Conservation (phyloP, 2,329 filamentous ascomycete species). For the Ophiocordyceps robertsii region DNA sequence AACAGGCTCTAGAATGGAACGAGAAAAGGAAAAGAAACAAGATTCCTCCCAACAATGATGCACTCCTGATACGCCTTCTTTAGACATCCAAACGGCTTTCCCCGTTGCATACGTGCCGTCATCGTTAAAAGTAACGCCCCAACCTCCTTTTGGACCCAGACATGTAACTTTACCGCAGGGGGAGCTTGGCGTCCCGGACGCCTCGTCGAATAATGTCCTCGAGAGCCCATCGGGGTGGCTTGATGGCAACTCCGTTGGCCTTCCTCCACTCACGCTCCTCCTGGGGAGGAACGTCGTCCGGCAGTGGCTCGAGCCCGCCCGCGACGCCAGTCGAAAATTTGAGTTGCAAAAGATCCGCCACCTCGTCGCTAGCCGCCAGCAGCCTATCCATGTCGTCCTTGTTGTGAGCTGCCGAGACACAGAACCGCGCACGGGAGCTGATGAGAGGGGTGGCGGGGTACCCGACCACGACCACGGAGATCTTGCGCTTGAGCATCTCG, state of each 20-base stretch:
- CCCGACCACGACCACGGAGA: constrained; percentile 91
- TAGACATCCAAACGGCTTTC: background rate
- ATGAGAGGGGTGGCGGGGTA: constrained; percentile 95
- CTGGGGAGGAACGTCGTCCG: constrained; percentile 56
- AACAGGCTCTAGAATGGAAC: background rate
- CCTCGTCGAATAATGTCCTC: constrained; percentile 67
- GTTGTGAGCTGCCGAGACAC: constrained; percentile 88
- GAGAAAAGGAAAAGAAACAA: background rate
- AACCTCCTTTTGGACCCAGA: background rate
- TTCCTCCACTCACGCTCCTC: constrained; percentile 57
- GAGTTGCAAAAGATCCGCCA: constrained; percentile 82
- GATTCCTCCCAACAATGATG: background rate
- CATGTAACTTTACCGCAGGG: constrained; percentile 42
- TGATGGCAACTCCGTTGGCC: constrained; percentile 52
- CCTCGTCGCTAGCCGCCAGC: constrained; percentile 78
- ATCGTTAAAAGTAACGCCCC: constrained; percentile 9
- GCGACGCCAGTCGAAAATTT: constrained; percentile 96
- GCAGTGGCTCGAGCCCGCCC: constrained; percentile 67
- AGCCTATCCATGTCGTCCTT: constrained; percentile 95
- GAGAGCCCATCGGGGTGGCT: constrained; percentile 70
- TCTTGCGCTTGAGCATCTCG: constrained; percentile 96
- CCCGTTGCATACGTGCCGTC: constrained; percentile 1
- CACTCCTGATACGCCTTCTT: constrained; percentile 6
- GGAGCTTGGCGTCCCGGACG: constrained; percentile 61
- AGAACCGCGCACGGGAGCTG: constrained; percentile 89